These are phyloP conservation scores for Cairneyella variabilis DNA, from an alignment of 495 filamentous ascomycete genomes.

Conservation along the genomic window DNA sequence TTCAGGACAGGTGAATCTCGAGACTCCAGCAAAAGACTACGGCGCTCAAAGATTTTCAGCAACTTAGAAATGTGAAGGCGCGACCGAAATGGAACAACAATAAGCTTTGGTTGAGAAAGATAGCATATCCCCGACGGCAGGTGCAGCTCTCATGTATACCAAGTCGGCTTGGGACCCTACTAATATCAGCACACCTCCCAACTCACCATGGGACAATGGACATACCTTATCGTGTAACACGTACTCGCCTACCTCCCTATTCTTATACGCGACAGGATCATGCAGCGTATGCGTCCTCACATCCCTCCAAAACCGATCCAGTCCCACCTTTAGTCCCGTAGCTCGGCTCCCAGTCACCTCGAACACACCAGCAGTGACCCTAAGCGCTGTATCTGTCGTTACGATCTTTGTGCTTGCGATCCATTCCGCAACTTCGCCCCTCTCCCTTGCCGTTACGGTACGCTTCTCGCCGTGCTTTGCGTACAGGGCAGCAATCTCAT, in stretches of 20 bases:
- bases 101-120: not conserved
- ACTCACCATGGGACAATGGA: not conserved
- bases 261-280: constrained; percentile 61
- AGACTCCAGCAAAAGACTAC: too few relatives aligned
- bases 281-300: constrained; percentile 58
- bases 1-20: too few relatives aligned
- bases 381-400: constrained; percentile 50
- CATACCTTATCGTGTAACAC: constrained; percentile 37
- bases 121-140: not conserved
- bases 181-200: not conserved
- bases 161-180: constrained; percentile 49
- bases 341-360: constrained; percentile 54
- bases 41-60: too few relatives aligned
- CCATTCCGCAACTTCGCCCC: constrained; percentile 56
- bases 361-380: constrained; percentile 54
- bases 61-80: too few relatives aligned
- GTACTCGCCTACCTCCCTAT: constrained; percentile 52
- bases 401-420: constrained; percentile 58
- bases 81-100: too few relatives aligned
- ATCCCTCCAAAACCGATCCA: constrained; percentile 60
- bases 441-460: constrained; percentile 38
- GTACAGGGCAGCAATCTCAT: constrained; percentile 40
- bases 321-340: constrained; percentile 47
- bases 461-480: constrained; percentile 30
- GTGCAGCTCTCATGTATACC: constrained; percentile 46